Evolutionary conservation across 768 basidiomycete genomes (phyloP).

Genomic region (Amanita fuliginea): DNA sequence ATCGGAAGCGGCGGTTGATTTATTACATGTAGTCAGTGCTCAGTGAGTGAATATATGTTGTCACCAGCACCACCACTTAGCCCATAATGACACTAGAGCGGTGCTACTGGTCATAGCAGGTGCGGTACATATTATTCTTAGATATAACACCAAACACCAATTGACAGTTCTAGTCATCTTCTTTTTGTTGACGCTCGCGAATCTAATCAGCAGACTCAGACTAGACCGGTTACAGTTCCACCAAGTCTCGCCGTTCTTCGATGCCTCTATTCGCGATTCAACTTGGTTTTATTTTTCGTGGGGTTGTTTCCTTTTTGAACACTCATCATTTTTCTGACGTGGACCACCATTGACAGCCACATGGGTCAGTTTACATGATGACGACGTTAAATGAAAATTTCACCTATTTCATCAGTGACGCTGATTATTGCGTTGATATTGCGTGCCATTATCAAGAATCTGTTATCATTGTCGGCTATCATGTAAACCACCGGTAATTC

Average conservation of each 20-base stretch:
- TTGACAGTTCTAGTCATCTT: neutral
- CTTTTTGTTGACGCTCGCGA: neutral
- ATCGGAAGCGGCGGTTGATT: too few species aligned
- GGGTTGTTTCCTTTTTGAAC: neutral
- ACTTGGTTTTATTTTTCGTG: neutral
- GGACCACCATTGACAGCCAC: neutral
- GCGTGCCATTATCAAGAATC: neutral
- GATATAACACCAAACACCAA: neutral
- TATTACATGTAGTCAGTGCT: neutral
- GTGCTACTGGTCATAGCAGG: neutral
- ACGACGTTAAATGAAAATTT: neutral
- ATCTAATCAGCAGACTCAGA: neutral
- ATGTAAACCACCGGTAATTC: too few species aligned
- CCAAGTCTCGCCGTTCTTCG: neutral
- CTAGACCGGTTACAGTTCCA: neutral
- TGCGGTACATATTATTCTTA: neutral
- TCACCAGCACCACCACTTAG: neutral
- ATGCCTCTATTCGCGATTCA: neutral
- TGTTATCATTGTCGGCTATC: neutral
- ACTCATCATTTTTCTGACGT: neutral
- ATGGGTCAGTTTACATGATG: neutral
- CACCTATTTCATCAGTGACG: neutral
- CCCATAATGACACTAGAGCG: neutral
- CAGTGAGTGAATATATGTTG: neutral
- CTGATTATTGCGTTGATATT: neutral